Base-by-base conservation (phyloP, 2,329 filamentous ascomycete species). In the Ophiocordyceps robertsii region DNA sequence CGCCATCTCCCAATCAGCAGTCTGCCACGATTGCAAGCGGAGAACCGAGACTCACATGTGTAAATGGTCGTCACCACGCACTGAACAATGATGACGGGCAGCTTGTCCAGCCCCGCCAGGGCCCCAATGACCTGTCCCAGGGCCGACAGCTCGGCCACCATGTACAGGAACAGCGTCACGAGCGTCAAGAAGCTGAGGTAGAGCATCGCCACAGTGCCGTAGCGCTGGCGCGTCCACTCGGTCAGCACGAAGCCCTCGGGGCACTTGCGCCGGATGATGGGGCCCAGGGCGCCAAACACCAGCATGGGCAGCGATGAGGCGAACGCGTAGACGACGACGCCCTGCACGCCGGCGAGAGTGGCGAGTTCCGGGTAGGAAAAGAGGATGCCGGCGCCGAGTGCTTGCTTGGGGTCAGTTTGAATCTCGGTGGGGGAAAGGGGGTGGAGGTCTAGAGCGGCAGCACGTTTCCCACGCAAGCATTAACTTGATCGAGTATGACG, bases 401-500 rank as follows among this genome's bases (percentile, higher is more conserved):
- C 85, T 92, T 39, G 61, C 53, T n/a, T 24, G 38, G 13, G 33
- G 61, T 75, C 63, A 74, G 69, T 63, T 47, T 29, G 40, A 45
- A 19, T 32, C 39, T 17, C 27, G n/a, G 43, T 51, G 52, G 48
- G 49, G 47, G 44, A 48, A 38, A 49, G 41, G 44, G 47, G 48
- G 46, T 51, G 53, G 56, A 59, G 55, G 53, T 57, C 60, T 63
- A 68, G 77, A 86, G 84, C 84, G 84, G 84, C 84, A 89, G 83
- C 84, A 90, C 85, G 74, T 89, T 90, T 84, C 85, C 81, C 85
- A 90, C 85, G 85, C 85, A 92, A 92, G 85, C 82, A 88, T 90
- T 92, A 90, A 85, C 85, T 92, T 92, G 85, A 85, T 92, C 85
- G 84, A 90, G 84, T 90, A 80, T 83, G 71, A 89, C 85, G 84